phyloP scores from a whole-genome alignment of 148 eudicot species.

The Fagopyrum esculentum region DNA sequence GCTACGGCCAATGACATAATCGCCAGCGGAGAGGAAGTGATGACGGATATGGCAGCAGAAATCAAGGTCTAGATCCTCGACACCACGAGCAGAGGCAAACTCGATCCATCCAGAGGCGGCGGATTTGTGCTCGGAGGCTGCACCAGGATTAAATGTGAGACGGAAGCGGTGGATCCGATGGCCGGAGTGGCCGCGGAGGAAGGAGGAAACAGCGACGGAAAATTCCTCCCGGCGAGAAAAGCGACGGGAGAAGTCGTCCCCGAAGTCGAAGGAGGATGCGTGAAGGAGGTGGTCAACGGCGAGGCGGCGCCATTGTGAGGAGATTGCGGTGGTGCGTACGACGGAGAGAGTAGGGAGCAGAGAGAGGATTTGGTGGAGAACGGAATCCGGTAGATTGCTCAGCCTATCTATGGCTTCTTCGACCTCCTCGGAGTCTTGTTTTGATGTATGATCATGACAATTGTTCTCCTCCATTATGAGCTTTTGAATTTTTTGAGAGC shows the following conservation, averaged over 20 bases:
- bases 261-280: conserved; percentile 22
- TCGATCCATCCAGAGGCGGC: conserved; percentile 21
- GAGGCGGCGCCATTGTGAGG: conserved; percentile 19
- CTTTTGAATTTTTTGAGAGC: background rate
- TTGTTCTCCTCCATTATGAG: background rate
- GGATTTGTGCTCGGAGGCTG: conserved; percentile 12
- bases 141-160: conserved; percentile 28
- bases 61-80: conserved; percentile 24
- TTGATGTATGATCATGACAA: background rate
- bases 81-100: conserved; percentile 17
- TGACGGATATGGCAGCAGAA: conserved; percentile 25
- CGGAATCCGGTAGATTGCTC: conserved; percentile 20
- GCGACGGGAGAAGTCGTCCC: conserved; percentile 4
- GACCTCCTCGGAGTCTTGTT: background rate
- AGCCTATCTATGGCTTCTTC: conserved; percentile 11
- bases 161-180: conserved; percentile 16
- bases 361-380: conserved; percentile 24
- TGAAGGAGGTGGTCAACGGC: conserved; percentile 18
- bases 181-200: background rate
- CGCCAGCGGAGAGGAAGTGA: conserved; percentile 19
- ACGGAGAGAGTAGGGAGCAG: conserved; percentile 18
- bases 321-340: conserved; percentile 14
- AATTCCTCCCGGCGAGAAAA: background rate
- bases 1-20: conserved; percentile 15
- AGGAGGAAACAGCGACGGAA: background rate